A percentile compares a stretch with the other conserved stretches of the same genome.
Evolutionary conservation across 495 filamentous ascomycete genomes (phyloP).

Genomic region (Zalerion maritima): DNA sequence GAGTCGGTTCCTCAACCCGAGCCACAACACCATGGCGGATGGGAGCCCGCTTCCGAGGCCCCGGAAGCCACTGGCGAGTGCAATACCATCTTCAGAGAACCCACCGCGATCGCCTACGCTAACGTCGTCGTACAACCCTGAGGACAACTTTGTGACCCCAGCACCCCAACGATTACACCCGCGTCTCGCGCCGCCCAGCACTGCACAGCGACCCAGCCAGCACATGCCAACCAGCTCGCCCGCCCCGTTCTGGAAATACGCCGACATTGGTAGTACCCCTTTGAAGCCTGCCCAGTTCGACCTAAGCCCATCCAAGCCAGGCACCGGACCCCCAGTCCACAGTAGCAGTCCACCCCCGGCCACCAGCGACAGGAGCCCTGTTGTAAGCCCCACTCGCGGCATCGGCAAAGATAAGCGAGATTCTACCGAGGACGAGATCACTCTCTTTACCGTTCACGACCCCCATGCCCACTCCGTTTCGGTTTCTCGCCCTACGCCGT

Average conservation of each 20-base stretch:
- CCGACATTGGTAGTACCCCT: conserved; percentile 63
- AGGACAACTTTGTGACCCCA: conserved; percentile 61
- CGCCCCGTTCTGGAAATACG: conserved; percentile 94
- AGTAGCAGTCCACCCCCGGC: conserved; percentile 51
- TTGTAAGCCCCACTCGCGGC: conserved; percentile 15
- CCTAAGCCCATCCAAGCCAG: conserved; percentile 34
- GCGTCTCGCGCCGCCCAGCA: conserved; percentile 73
- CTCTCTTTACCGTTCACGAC: conserved; percentile 23
- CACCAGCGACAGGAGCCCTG: conserved; percentile 25
- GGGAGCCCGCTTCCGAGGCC: conserved; percentile 39
- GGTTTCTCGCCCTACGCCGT: too few relatives aligned
- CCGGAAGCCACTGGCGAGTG: conserved; percentile 24
- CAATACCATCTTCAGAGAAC: conserved; percentile 13
- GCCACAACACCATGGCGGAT: conserved; percentile 29
- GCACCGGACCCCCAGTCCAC: conserved; percentile 37
- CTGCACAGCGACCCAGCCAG: conserved; percentile 77
- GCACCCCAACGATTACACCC: conserved; percentile 74
- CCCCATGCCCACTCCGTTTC: too few relatives aligned
- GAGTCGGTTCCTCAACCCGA: conserved; percentile 37
- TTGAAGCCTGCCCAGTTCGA: conserved; percentile 47
- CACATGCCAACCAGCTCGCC: conserved; percentile 92
- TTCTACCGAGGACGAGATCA: conserved; percentile 11
- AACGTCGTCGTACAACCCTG: conserved; percentile 44
- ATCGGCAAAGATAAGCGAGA: conserved; percentile 8
- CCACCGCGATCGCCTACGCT: conserved; percentile 36